Evolutionary conservation across 1,284 basidiomycete species (phyloP).

Genomic region (Phaffia rhodozyma): DNA sequence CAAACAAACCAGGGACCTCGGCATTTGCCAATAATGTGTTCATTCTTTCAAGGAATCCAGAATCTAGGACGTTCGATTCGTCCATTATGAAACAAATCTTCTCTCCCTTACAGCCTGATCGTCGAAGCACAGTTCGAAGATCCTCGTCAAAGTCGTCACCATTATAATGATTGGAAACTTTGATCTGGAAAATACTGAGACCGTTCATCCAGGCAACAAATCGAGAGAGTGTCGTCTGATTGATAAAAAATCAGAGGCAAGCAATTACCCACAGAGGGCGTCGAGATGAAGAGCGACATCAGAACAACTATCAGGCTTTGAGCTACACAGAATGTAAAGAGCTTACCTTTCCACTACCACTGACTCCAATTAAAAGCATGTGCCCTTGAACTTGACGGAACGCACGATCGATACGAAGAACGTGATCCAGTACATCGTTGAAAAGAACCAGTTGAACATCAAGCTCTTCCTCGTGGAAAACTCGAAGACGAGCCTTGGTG

Average conservation of each 20-base stretch:
- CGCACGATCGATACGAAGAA: conserved; percentile 94
- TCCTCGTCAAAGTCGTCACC: conserved; percentile 98
- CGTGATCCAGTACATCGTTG: conserved; percentile 96
- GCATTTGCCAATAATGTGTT: conserved; percentile 98
- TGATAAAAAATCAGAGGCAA: conserved; percentile 18
- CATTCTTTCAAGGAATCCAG: conserved; percentile 97
- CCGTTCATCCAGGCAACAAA: conserved; percentile 99
- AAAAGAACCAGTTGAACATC: conserved; percentile 98
- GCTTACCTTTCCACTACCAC: conserved; percentile 87
- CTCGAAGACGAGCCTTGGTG: conserved; percentile 84
- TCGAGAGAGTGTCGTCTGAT: conserved; percentile 85
- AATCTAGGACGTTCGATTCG: conserved; percentile 96
- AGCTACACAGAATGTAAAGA: not conserved
- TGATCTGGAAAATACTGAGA: conserved; percentile 95
- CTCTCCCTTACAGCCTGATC: conserved; percentile 94
- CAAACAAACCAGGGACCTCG: conserved; percentile 97
- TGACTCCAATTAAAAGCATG: conserved; percentile 89
- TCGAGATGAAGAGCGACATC: not conserved
- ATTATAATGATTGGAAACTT: conserved; percentile 96
- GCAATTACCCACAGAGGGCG: not conserved
- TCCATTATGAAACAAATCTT: conserved; percentile 99
- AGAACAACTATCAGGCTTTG: not conserved
- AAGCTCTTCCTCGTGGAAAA: conserved; percentile 95
- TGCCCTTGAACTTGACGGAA: conserved; percentile 97
- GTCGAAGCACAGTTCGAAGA: conserved; percentile 78